Conservation (phyloP, 2,329 filamentous ascomycete species). For the Podosphaera fusca region DNA sequence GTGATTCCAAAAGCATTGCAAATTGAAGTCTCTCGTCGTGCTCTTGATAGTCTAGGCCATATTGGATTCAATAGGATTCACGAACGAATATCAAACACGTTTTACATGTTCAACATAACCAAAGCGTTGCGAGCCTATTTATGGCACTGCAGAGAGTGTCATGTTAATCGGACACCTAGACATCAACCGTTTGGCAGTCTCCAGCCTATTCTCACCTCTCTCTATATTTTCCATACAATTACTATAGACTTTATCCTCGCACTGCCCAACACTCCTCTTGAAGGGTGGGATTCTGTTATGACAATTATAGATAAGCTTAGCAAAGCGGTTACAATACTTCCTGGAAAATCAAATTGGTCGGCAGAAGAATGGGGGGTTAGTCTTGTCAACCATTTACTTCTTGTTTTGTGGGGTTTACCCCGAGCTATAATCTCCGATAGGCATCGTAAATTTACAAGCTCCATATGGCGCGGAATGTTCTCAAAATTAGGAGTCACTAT, state of each 20-base stretch:
- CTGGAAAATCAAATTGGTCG: background rate
- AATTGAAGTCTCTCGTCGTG: background rate
- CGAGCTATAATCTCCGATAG: background rate
- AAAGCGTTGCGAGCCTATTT: conserved; percentile 15
- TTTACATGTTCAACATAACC: background rate
- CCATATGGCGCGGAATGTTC: conserved; percentile 1
- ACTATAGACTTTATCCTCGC: background rate
- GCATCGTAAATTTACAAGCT: background rate
- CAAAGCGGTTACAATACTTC: background rate
- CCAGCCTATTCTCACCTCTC: background rate
- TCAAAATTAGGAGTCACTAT: background rate
- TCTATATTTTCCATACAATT: background rate
- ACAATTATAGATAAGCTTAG: background rate
- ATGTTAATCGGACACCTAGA: conserved; percentile 2
- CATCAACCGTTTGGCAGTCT: background rate
- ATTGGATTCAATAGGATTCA: background rate
- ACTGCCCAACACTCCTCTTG: background rate
- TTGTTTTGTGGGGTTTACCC: background rate
- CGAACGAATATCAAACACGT: background rate
- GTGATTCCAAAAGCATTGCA: background rate
- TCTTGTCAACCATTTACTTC: background rate
- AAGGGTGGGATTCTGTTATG: background rate
- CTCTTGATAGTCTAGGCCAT: background rate
- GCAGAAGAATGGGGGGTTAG: background rate
- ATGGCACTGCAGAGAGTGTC: conserved; percentile 17